Base-by-base conservation (phyloP, 345 rosid species). In the Gossypium anomalum region DNA sequence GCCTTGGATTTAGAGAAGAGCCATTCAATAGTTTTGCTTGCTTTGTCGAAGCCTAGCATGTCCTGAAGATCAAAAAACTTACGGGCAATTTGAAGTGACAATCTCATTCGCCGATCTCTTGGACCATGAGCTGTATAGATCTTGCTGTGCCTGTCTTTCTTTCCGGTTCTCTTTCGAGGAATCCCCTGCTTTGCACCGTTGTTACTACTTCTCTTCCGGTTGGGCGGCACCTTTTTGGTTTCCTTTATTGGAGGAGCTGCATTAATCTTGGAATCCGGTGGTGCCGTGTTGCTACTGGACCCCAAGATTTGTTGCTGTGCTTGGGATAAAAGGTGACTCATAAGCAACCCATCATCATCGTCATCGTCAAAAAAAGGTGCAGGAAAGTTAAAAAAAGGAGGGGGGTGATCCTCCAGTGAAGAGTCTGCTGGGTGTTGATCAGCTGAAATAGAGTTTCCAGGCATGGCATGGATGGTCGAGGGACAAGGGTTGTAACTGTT, bases 11-110 rank as follows among this genome's bases (percentile, higher is more conserved):
- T 87, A 48, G 90, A 81, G 75, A 93, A 77, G 71, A 91, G 86
- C 97, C 97, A 91, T 78, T 91, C 97, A 1, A 91, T 82, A 12
- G 97, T 91, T 71, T 85, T 89, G 82, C 97, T 91, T 0, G 93
- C 89, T 72, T 89, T 91, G 73, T 91, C 93, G 72, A 91, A 91
- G 45, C 93, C 93, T 44, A 91, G 78, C 88, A 83, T 88, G 76
- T 91, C 97, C 73, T 91, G 97, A 74, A 91, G 89, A 80, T 84
- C 87, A 63, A 91, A 91, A 83, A 91, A 91, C 70, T 82, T 85
- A 45, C 92, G 86, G 11, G 97, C 89, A 70, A 84, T 86, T 75
- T 85, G 85, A 72, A 91, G 85, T 53, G 97, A 91, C 45, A 91
- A 67, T 80, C 97, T 85, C 87, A 91, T 88, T 57, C 97, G 79